Base-by-base conservation (phyloP, 495 filamentous ascomycete species). In the Talaromyces stipitatus region DNA sequence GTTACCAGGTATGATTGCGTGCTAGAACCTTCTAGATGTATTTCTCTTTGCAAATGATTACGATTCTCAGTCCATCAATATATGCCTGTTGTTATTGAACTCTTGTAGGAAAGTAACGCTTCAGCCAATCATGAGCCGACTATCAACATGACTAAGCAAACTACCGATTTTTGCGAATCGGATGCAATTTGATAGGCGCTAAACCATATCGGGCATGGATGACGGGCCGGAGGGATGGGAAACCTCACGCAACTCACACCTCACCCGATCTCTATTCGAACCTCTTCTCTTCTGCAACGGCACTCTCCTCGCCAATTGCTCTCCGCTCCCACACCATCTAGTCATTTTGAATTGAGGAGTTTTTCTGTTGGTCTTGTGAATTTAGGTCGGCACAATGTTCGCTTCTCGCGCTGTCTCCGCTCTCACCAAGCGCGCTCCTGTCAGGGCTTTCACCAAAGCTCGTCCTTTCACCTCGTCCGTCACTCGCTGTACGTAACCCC, bases 331-430 rank as follows among this genome's bases (percentile, higher is more conserved):
- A 11, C 20, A 46, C n/a, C 10, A 6, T 14, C 36, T 24, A 12
- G 6, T 4, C 36, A 16, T 18, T 26, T 46, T 10, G 4, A 26
- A 7, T 54, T 11, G 18, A 23, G 28, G 23, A 16, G 11, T 47
- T 28, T 57, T 20, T 8, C n/a, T 26, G 9, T 26, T 28, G 23
- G 11, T 27, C 9, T 50, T 27, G 12, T 33, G 56, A 51, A n/a
- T 22, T 26, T n/a, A 2, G 18, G 27, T 12, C 3, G 22, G 70
- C 67, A 78, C 75, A 77, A 94, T 92, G 88, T 88, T 92, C 74
- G 77, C 94, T 68, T 86, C 89, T 75, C 88, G 90, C 72, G 83
- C 89, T 62, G 88, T 83, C 65, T 71, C 88, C 63, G 80, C 83
- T 66, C 78, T 86, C 62, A 85, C 83, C 58, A 82, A 87, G 72